A percentile compares a stretch with the other conserved stretches of the same genome.
Conservation (phyloP, 2,329 filamentous ascomycete genomes). For the Daldinia sp. region DNA sequence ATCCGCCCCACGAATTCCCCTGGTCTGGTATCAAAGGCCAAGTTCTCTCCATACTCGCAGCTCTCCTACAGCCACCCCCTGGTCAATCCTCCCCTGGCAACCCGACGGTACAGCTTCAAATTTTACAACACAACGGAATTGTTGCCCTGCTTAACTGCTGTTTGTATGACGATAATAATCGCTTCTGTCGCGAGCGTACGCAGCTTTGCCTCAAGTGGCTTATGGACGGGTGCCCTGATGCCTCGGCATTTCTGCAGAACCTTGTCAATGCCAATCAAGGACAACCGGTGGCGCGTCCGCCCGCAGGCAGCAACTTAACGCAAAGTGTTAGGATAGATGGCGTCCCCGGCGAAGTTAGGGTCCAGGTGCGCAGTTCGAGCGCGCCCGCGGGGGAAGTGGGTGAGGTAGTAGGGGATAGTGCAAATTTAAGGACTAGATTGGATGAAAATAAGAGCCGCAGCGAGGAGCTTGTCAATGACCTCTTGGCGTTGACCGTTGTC, state of each 20-base stretch:
- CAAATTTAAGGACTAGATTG: constrained; percentile 36
- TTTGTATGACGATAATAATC: constrained; percentile 91
- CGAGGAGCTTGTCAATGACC: constrained; percentile 52
- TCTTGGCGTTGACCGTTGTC: constrained; percentile 48
- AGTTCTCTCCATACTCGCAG: constrained; percentile 89
- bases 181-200: constrained; percentile 91
- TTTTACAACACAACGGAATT: constrained; percentile 86
- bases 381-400: constrained; percentile 43
- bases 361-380: constrained; percentile 60
- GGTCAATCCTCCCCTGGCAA: constrained; percentile 72
- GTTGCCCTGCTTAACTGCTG: constrained; percentile 91
- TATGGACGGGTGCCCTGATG: constrained; percentile 79
- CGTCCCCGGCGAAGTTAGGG: constrained; percentile 67
- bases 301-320: constrained; percentile 50
- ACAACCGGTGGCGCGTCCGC: constrained; percentile 32
- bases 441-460: constrained; percentile 49
- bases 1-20: constrained; percentile 72
- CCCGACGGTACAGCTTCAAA: constrained; percentile 85
- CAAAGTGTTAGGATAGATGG: constrained; percentile 67
- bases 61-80: constrained; percentile 84
- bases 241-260: constrained; percentile 77
- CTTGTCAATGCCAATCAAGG: constrained; percentile 59
- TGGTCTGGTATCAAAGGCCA: constrained; percentile 88
- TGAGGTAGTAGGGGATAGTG: constrained; percentile 26
- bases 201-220: constrained; percentile 90